Percentiles rank a stretch among this genome's conserved stretches.
These are phyloP conservation scores for Cutaneotrichosporon sp. DNA, from an alignment of 1,284 basidiomycete genomes.

Conservation along the genomic window DNA sequence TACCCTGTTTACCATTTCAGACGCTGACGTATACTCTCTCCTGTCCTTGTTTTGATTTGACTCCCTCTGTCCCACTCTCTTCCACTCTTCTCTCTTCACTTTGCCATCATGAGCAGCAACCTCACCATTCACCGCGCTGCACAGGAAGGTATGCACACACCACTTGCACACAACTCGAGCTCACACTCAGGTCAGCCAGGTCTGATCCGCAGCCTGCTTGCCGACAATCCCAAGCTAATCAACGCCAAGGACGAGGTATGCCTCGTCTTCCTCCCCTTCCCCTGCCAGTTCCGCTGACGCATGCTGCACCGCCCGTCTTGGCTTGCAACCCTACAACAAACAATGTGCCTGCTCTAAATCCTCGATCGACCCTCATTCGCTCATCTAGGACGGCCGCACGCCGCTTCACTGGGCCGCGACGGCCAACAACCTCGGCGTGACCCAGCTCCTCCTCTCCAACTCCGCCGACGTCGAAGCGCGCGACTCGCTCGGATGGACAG, in stretches of 20 bases:
- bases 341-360: neutral
- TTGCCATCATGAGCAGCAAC: conserved; percentile 13
- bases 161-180: neutral
- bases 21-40: conserved; percentile 2
- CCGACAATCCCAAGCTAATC: conserved; percentile 67
- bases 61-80: neutral
- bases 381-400: conserved; percentile 75
- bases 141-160: conserved; percentile 43
- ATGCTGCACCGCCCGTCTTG: neutral
- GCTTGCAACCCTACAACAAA: neutral
- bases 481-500: conserved; percentile 79
- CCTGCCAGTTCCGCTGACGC: neutral
- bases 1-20: neutral
- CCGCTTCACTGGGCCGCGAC: conserved; percentile 88
- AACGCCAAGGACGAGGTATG: conserved; percentile 70
- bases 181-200: conserved; percentile 67
- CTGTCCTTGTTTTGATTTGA: neutral
- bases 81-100: neutral
- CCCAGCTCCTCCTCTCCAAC: conserved; percentile 70
- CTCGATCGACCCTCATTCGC: neutral
- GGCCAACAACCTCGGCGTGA: conserved; percentile 66
- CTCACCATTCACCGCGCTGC: conserved; percentile 54
- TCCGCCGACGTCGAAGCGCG: conserved; percentile 67
- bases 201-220: conserved; percentile 68
- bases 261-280: conserved; percentile 6